Base-by-base conservation (phyloP, 2,329 filamentous ascomycete species). In the Periconia macrospinosa region DNA sequence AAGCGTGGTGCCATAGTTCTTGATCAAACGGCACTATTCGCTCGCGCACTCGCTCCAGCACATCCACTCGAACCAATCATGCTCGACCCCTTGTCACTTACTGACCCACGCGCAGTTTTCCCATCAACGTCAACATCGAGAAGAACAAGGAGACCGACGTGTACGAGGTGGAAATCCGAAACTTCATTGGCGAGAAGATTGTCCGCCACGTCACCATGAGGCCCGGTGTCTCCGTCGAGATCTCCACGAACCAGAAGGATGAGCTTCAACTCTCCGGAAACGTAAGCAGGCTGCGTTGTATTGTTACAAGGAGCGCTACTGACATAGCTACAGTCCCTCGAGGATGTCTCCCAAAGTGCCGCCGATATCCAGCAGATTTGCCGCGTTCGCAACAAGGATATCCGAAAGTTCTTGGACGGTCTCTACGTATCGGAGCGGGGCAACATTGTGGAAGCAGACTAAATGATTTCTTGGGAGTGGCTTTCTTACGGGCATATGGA, bases 371-470 rank as follows among this genome's bases (percentile, higher is more conserved):
- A 99, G 86, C 94, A 99, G 83, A 92, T 94, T 82, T 99, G 94
- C 92, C 87, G 87, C 83, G 94, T 99, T 81, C 88, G 92, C 81
- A 99, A 99, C 91, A 99, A 99, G 92, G 94, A 99, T 96, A 99
- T 99, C 85, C 92, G 95, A 60, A 73, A 95, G 91, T 99, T 99
- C 90, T 88, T 99, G 86, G 95, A 99, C 84, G 94, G 94, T 88
- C 86, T 99, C 80, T 99, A 99, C 86, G 94, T 99, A 76, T 97
- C 92, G 77, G 94, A 99, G 90, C 90, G 91, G 85, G 89, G 90
- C 81, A 96, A 97, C 88, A 88, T 99, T 74, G 83, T 85, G 69
- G 89, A 84, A 65, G 23, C 23, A 58, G 61, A 50, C 72, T 68
- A 63, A 59, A 58, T 63, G 65, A 33, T 50, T 60, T 59, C 52